These are phyloP conservation scores for Cadophora sp. DNA, from an alignment of 2,329 filamentous ascomycete species.

Conservation along the genomic window DNA sequence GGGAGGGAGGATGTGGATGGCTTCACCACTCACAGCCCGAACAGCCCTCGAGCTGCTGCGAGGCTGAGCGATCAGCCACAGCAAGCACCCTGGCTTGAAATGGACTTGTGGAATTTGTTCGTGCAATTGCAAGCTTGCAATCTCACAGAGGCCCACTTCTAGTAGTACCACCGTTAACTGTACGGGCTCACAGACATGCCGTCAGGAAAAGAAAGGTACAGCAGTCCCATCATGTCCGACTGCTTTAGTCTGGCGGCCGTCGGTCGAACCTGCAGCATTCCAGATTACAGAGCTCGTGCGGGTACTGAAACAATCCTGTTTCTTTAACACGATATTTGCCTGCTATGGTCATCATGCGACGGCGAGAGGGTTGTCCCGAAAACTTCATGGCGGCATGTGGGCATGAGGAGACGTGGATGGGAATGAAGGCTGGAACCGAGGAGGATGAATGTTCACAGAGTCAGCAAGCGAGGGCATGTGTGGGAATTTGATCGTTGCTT, in stretches of 20 bases:
- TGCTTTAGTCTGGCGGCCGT: background rate
- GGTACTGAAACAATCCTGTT: constrained; percentile 5
- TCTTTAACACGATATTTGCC: background rate
- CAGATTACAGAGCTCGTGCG: background rate
- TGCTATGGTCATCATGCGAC: constrained; percentile 11
- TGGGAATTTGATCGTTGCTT: constrained; percentile 15
- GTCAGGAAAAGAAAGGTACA: constrained; percentile 18
- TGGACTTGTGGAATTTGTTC: background rate
- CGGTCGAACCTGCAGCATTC: background rate
- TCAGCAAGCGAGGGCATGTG: constrained; percentile 3
- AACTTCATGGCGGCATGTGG: background rate
- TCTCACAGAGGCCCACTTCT: background rate
- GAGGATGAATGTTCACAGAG: background rate
- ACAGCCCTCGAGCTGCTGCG: constrained; percentile 19
- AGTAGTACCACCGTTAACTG: background rate
- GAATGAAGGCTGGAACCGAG: background rate
- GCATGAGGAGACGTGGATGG: background rate
- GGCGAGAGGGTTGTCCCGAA: background rate
- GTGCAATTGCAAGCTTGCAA: constrained; percentile 17
- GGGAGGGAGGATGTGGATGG: background rate
- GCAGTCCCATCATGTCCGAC: background rate
- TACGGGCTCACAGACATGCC: constrained; percentile 13
- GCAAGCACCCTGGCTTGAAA: constrained; percentile 10
- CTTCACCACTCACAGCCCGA: constrained; percentile 25
- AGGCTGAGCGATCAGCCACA: constrained; percentile 32